Evolutionary conservation across 2,329 filamentous ascomycete species (phyloP).

Genomic region (Graphium sp.): DNA sequence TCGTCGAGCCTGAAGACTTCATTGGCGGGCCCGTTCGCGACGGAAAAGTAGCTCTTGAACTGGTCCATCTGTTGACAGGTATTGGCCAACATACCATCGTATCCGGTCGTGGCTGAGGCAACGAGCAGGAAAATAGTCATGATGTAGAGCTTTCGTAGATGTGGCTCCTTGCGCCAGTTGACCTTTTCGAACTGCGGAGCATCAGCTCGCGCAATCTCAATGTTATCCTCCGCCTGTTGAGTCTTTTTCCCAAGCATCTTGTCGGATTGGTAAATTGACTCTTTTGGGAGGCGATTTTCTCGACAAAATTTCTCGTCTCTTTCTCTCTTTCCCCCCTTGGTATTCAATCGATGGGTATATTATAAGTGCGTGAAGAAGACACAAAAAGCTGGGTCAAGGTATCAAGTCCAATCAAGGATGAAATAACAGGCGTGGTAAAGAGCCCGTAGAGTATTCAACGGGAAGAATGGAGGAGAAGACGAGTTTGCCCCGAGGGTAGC

Average conservation of each 20-base stretch:
- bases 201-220: slow-evolving; percentile 10
- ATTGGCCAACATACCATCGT: slow-evolving; percentile 44
- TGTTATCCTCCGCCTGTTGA: not conserved
- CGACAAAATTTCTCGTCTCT: too few species aligned
- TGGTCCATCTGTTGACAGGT: slow-evolving; percentile 38
- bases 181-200: slow-evolving; percentile 35
- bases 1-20: slow-evolving; percentile 3
- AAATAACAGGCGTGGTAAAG: too few species aligned
- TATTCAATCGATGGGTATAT: too few species aligned
- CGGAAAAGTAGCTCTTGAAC: slow-evolving; percentile 33
- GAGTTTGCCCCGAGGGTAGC: too few species aligned
- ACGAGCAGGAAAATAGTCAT: slow-evolving; percentile 36
- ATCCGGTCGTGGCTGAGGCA: slow-evolving; percentile 43
- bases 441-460: too few species aligned
- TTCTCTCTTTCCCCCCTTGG: too few species aligned
- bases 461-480: too few species aligned
- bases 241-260: slow-evolving; percentile 1
- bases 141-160: slow-evolving; percentile 37
- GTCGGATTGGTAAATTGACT: slow-evolving; percentile 1
- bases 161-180: slow-evolving; percentile 37
- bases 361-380: too few species aligned
- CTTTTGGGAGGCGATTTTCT: too few species aligned
- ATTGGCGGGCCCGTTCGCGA: slow-evolving; percentile 11
- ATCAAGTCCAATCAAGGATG: too few species aligned
- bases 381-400: too few species aligned